Base-by-base conservation (phyloP, 1,284 basidiomycete genomes). In the Heterobasidion occidentale region DNA sequence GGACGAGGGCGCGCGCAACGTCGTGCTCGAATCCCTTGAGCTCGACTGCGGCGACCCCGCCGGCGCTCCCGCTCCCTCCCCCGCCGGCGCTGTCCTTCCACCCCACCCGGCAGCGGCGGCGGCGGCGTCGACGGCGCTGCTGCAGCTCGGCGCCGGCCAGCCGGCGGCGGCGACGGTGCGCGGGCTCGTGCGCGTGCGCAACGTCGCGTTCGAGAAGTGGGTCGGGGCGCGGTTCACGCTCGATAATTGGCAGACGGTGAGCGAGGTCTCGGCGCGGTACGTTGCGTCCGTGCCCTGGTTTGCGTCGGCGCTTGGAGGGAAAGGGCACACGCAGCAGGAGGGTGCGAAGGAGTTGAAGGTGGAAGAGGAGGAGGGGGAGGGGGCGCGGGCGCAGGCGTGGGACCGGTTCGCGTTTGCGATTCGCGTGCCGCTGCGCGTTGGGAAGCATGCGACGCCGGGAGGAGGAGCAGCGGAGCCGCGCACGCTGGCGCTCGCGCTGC, bases 181-280 rank as follows among this genome's bases (percentile, higher is more conserved):
- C 35, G 96, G 95, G 19, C 77, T 78, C 44, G 81, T 94, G 38
- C 82, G 86, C 51, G 91, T 96, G 58, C 81, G 85, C 63, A 98
- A 98, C 69, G 67, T 97, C 50, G 83, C 92, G 3, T 98, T 86
- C 72, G 80, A 91, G 64, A 98, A 98, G 74, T 86, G 84, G 78
- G 80, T 98, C 56, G 89, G 86, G 9, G 84, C 93, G 20, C 85
- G 95, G 45, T 98, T 98, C 72, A 98, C 95, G 1, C 81, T 95
- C 63, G 95, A 98, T 69, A 80, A 79, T 65, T 98, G 96, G 95
- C 91, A 94, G 71, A 98, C 95, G 42, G 95, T 92, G 57, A 93
- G 88, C 68, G 95, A 98, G 72, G 91, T 98, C 50, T 84, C 87
- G 1, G 94, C 86, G 27, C 83, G 81, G 48, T 89, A 92, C 69